Base-by-base conservation (phyloP, 116 monocot species). In the Papilionanthe hybrid region DNA sequence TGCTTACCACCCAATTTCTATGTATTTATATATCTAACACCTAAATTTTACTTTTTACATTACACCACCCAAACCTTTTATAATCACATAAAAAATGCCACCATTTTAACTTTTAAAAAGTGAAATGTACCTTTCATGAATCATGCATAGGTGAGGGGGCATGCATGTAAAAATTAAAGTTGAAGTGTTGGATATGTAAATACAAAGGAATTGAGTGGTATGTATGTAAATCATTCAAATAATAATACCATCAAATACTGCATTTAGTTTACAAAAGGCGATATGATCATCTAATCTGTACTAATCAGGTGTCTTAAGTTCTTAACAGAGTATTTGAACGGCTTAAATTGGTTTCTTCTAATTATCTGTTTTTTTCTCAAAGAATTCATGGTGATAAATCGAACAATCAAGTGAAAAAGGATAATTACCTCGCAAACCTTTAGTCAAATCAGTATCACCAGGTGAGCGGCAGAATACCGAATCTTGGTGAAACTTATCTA, bases 401-500 rank as follows among this genome's bases (percentile, higher is more conserved):
- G 2, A 44, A 22, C 9, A n/a, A 74, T 29, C 53, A 72, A 50
- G 9, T 23, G 42, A 83, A 30, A 42, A 17, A 6, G 53, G 28
- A 9, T 6, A 42, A 73, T 78, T 43, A 83, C 85, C 84, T 85
- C 93, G 86, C 44, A 99, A 48, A 85, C 87, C 88, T 74, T 72
- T 82, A 20, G 88, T 93, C 66, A 86, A 75, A 76, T 92, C 91
- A 88, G 15, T 89, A 78, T 95, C 95, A 23, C 81, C 89, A 1
- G 98, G 99, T 22, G 89, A 83, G 47, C 93, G 93, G 63, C 90
- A 99, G 75, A 99, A 99, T 23, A 95, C 89, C 72, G 95, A 75
- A 87, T 99, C 99, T 80, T 95, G 99, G 81, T 99, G 93, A 75
- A 99, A 92, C 83, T 89, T 95, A 42, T 75, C 82, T 82, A 94